Evolutionary conservation across 345 rosid species (phyloP).

Genomic region (Reutealis trisperma): DNA sequence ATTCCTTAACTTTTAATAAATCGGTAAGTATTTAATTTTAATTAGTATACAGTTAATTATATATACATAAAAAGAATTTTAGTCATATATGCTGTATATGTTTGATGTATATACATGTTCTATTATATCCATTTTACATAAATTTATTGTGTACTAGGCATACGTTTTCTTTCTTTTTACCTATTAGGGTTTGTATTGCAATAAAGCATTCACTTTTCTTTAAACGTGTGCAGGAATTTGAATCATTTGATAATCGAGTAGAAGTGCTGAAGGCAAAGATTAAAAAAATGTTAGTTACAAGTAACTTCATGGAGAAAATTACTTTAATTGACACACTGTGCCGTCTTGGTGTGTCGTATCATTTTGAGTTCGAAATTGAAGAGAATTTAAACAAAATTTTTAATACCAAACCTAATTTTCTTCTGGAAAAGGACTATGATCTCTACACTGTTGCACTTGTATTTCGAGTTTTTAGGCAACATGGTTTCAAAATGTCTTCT

Average conservation of each 20-base stretch:
- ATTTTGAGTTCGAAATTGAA: neutral
- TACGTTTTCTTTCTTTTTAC: no score
- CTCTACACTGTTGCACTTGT: neutral
- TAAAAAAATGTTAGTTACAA: no score
- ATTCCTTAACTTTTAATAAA: neutral
- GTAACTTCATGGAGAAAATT: neutral
- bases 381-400: neutral
- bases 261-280: neutral
- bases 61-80: no score
- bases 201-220: no score
- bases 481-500: conserved; percentile 12
- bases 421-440: neutral
- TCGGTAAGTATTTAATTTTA: neutral
- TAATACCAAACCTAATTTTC: neutral
- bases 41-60: no score
- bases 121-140: no score
- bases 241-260: neutral
- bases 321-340: neutral
- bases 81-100: no score
- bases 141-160: no score
- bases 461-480: conserved; percentile 8
- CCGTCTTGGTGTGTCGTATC: neutral
- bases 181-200: no score
- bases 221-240: neutral
- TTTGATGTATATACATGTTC: no score